These are phyloP conservation scores for Phialocephala sp. DNA, from an alignment of 2,329 filamentous ascomycete genomes.

Conservation along the genomic window DNA sequence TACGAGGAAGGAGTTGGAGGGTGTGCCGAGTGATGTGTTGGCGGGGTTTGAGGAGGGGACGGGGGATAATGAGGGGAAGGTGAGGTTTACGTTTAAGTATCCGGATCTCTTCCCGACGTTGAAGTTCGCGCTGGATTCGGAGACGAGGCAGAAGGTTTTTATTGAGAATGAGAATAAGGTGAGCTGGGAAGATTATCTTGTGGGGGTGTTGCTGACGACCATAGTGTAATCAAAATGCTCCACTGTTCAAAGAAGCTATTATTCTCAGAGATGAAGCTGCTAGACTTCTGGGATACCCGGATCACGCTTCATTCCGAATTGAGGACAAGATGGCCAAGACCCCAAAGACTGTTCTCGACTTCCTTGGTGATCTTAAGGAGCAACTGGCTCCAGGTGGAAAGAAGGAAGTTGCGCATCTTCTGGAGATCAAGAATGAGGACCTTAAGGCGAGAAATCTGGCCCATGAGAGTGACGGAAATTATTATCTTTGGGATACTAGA, in stretches of 20 bases:
- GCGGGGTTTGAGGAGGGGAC: constrained; percentile 73
- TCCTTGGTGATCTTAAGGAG: constrained; percentile 71
- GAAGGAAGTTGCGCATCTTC: constrained; percentile 73
- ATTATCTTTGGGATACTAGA: constrained; percentile 83
- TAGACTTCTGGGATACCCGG: constrained; percentile 75
- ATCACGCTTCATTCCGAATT: constrained; percentile 77
- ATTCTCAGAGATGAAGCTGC: constrained; percentile 79
- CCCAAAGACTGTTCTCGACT: constrained; percentile 72
- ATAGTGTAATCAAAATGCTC: constrained; percentile 70
- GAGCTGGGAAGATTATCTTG: constrained; percentile 31
- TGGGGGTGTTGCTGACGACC: constrained; percentile 12
- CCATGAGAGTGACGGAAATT: constrained; percentile 65
- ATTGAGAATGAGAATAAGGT: constrained; percentile 82
- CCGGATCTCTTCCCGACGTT: constrained; percentile 79
- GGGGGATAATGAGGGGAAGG: constrained; percentile 73
- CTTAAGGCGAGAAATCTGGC: constrained; percentile 61
- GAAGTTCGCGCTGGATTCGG: constrained; percentile 76
- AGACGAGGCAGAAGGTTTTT: constrained; percentile 71
- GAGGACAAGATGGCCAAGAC: constrained; percentile 89
- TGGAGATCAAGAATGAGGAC: constrained; percentile 75
- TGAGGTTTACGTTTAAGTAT: constrained; percentile 83
- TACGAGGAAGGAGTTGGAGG: constrained; percentile 72
- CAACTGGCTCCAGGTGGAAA: constrained; percentile 72
- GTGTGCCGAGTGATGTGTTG: constrained; percentile 74
- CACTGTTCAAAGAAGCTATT: constrained; percentile 76